Evolutionary conservation across 1,139 yeast genomes (phyloP), one percentile per base, ranked within the genome.

Genomic region (Pichia sp.): DNA sequence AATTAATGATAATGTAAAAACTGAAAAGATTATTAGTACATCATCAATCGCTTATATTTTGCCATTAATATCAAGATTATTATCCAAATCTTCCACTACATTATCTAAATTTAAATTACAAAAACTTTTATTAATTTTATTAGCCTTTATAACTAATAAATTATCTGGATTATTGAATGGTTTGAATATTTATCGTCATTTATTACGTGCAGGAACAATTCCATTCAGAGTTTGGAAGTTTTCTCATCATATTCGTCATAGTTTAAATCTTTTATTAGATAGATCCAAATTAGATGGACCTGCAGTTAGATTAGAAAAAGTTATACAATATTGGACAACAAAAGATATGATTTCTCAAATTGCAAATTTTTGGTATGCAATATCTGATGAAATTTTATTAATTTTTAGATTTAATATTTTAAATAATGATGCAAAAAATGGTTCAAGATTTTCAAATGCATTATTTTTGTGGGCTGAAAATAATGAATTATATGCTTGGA

Each of bases 161-260:
- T 69, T 63, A 39, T 60, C 59, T 10, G 79, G 76, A 3, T 61
- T 79, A 48, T 74, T 77, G 10, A 62, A 62, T 22, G 79, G 78
- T 27, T 63, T 83, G 39, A 71, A 80, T 7, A 67, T 74, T 31
- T 84, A 80, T 60, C 71, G 94, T 61, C 89, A 82, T 57, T 71
- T 80, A 49, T 65, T 83, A 50, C 69, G 94, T 55, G 82, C 82
- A 52, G 92, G 92, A 37, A 78, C 80, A 45, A 72, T 86, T 12
- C 89, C 89, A 2, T 80, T 82, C 60, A 68, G 83, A 50, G 41
- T 76, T 6, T 49, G 57, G 27, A 51, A 57, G 27, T 47, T 69
- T 42, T 30, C 40, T 4, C 39, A 45, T 24, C 53, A 56, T 30
- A 9, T 61, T 4, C 30, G 41, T 3, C 28, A 45, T 22, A 41